Base-by-base conservation (phyloP, 108 stramenopile species). In the Conticribra guillardii region DNA sequence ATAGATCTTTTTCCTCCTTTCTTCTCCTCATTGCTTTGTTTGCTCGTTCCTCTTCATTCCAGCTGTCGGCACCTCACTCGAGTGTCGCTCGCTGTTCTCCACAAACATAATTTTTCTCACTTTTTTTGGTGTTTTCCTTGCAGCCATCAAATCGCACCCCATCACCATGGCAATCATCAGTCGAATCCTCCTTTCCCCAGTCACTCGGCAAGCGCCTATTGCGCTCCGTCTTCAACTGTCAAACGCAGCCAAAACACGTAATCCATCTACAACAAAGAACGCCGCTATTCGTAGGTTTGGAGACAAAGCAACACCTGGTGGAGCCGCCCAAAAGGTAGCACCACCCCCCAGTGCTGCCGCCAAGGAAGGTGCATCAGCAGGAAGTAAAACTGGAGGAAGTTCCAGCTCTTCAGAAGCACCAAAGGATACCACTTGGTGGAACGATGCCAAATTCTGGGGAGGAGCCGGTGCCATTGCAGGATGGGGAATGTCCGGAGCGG, bases 401-500 rank as follows among this genome's bases (percentile, higher is more conserved):
- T 4, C 45, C 3, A 8, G 30, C 54, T 44, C 57, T 1, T 47
- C 45, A 21, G 63, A 32, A 30, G 50, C 62, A 15, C 16, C 67
- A 0, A 52, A 45, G 22, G 34, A 44, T 18, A 19, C 63, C 56
- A 60, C 73, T 51, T 84, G 79, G 80, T 95, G 94, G 94, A 53
- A 78, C 21, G 66, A 64, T 19, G 80, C 91, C 45, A 71, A 85
- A 66, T 89, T 86, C 41, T 95, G 94, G 94, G 94, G 91, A 33
- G 72, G 79, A 22, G 41, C 82, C 34, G 94, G 94, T 37, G 89
- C 89, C 21, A 46, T 92, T 17, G 95, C 95, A 18, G 92, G 89
- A 52, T 96, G 95, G 95, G 95, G 95, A 48, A 93, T 96, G 90
- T 84, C 84, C 51, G 92, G 86, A 1, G 74, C 92, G 5, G 95